Evolutionary conservation across 805 yeast species (phyloP), one percentile per base, ranked within the genome.

Genomic region (Scheffersomyces stipitis): DNA sequence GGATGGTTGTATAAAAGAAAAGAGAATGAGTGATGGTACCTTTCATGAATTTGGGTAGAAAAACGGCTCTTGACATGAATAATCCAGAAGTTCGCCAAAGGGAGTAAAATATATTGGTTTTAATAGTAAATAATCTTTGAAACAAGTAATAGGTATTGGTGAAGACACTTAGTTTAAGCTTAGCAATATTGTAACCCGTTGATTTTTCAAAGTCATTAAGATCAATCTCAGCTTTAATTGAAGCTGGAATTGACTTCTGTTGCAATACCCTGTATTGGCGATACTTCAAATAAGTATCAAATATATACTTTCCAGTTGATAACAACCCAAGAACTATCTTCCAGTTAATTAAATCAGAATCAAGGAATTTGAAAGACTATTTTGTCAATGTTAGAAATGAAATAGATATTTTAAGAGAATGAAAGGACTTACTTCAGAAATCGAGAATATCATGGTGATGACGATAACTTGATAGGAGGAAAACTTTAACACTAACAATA

Each of bases 21-120:
- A 28, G 4, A 14, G 31, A 28, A 4, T 28, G 31, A 13, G 31
- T 28, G 18, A 28, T 28, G 18, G 15, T 12, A 12, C 31, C 31
- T 7, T 18, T 18, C 31, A 28, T 9, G 31, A 28, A 28, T n/a
- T 15, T 7, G 9, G 31, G 31, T 18, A 28, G 7, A 10, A 9
- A 14, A 28, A 18, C 12, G 18, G 18, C 5, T 12, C 12, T 28
- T 14, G 18, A 5, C 18, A 28, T 4, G 7, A 20, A 10, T 7
- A 10, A 7, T 20, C 24, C 24, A 20, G 9, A 7, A 20, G 10
- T 7, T 7, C 10, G 7, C 24, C 24, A 20, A 10, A 20, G 10
- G 24, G 10, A 7, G 10, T 7, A 20, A 7, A 7, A 20, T 10
- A 20, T 7, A 10, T 20, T 10, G 10, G 10, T 7, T 10, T 20